Percentiles rank a stretch among this genome's conserved stretches.
Evolutionary conservation across 2,329 filamentous ascomycete genomes (phyloP).

Genomic region (Trichoderma brevicompactum): DNA sequence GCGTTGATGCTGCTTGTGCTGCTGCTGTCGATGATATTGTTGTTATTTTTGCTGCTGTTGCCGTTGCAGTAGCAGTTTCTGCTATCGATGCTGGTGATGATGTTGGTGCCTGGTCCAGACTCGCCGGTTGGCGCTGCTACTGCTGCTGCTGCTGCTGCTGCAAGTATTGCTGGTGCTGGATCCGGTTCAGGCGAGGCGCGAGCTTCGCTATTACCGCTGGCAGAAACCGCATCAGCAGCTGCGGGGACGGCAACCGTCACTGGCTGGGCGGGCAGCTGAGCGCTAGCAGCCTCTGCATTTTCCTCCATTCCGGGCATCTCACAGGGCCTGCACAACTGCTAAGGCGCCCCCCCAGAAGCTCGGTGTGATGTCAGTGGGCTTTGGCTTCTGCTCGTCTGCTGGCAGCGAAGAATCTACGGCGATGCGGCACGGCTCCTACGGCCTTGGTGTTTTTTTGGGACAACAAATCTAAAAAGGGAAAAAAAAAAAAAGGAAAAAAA

Average conservation of each 20-base stretch:
- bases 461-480: too few species aligned
- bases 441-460: background rate
- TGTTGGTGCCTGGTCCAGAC: constrained; percentile 1
- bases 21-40: background rate
- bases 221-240: background rate
- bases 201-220: background rate
- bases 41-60: background rate
- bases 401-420: background rate
- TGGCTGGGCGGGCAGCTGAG: constrained; percentile 21
- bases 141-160: too few species aligned
- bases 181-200: background rate
- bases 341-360: background rate
- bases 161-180: too few species aligned
- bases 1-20: background rate
- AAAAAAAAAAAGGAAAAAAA: background rate
- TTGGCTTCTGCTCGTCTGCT: background rate
- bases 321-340: background rate
- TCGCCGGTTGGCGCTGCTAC: background rate
- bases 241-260: constrained; percentile 16
- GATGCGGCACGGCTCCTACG: background rate
- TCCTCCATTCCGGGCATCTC: constrained; percentile 36
- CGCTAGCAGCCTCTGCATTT: constrained; percentile 33
- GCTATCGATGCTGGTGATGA: background rate
- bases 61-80: too few species aligned
- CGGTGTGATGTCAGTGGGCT: constrained; percentile 12